phyloP scores from a whole-genome alignment of 371 early-diverging fungal genomes.

The Batkoa obscura region DNA sequence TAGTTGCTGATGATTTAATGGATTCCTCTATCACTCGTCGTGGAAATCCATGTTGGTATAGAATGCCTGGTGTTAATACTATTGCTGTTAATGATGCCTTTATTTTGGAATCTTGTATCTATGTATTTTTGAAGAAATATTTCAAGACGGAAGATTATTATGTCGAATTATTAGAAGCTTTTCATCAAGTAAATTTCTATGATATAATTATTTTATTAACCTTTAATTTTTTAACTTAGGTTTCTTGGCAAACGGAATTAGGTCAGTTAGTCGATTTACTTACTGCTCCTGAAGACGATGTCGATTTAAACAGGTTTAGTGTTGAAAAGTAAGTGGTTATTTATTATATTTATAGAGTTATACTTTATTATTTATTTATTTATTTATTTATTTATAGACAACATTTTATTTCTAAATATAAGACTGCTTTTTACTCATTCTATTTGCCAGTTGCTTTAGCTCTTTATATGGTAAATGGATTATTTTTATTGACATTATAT shows the following conservation, averaged over 20 bases:
- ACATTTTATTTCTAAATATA: conserved; percentile 84
- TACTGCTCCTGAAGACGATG: conserved; percentile 86
- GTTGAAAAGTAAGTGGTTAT: conserved; percentile 44
- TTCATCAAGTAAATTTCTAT: conserved; percentile 50
- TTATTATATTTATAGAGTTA: background rate
- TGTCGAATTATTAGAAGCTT: conserved; percentile 70
- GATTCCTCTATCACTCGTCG: conserved; percentile 86
- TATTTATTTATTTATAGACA: conserved; percentile 24
- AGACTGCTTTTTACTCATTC: conserved; percentile 98
- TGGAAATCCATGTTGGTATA: conserved; percentile 93
- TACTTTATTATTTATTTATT: too few species aligned
- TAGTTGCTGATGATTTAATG: conserved; percentile 97
- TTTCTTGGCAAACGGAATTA: conserved; percentile 88
- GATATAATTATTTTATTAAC: conserved; percentile 6
- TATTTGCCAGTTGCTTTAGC: conserved; percentile 93
- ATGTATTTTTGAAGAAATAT: conserved; percentile 76
- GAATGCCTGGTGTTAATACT: conserved; percentile 56
- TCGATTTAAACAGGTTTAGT: conserved; percentile 76
- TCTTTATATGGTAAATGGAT: conserved; percentile 50
- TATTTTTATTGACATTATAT: background rate
- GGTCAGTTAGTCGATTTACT: conserved; percentile 93
- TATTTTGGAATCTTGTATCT: conserved; percentile 78
- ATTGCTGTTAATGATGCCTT: conserved; percentile 91
- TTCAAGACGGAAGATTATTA: conserved; percentile 69
- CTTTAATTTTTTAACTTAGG: conserved; percentile 12